Percentiles rank a stretch among this genome's conserved stretches.
These are phyloP conservation scores for Esteya vermicola DNA, from an alignment of 2,329 filamentous ascomycete species.

Conservation along the genomic window DNA sequence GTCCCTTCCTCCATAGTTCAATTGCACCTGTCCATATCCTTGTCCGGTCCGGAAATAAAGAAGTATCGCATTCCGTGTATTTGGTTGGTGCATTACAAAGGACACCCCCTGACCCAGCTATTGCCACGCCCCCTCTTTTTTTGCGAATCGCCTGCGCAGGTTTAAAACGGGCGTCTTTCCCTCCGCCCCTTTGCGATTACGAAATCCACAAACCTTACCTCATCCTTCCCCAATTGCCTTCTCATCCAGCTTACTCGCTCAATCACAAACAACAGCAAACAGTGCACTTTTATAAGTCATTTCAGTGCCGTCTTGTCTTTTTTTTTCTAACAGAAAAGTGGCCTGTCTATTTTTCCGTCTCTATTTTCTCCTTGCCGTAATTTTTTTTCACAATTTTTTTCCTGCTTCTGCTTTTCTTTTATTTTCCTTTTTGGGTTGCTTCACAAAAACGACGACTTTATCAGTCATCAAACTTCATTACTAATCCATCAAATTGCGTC, in stretches of 20 bases:
- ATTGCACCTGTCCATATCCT: background rate
- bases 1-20: background rate
- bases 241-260: background rate
- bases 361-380: background rate
- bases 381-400: background rate
- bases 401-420: background rate
- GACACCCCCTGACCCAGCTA: background rate
- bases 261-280: background rate
- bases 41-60: background rate
- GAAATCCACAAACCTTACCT: conserved; percentile 12
- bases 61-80: background rate
- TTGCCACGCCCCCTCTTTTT: background rate
- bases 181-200: conserved; percentile 8
- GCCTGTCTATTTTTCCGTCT: too few relatives aligned
- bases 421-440: background rate
- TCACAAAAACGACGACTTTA: too few relatives aligned
- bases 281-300: too few relatives aligned
- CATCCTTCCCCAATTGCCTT: conserved; percentile 7
- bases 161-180: conserved; percentile 9
- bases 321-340: too few relatives aligned
- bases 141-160: conserved; percentile 3
- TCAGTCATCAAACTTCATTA: too few relatives aligned
- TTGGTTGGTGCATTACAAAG: background rate
- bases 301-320: too few relatives aligned
- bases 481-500: background rate